Base-by-base conservation (phyloP, 2,329 filamentous ascomycete genomes). In the Paraconiothyrium brasiliense region DNA sequence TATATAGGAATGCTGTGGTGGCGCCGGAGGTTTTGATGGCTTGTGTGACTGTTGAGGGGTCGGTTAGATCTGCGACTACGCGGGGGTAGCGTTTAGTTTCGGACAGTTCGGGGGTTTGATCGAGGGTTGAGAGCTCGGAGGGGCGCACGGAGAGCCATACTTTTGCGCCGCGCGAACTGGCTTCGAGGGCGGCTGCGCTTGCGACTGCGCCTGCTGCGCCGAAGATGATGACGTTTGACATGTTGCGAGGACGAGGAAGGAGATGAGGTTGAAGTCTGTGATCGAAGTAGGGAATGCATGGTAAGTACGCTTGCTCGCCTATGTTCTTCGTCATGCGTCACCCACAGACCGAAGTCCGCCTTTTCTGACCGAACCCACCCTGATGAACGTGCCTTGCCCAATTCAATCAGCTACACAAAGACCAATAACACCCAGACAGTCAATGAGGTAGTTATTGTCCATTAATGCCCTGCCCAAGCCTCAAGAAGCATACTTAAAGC, bases 101-200 rank as follows among this genome's bases (percentile, higher is more conserved):
- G 22, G 27, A 7, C 22, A 30, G 46, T 30, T 48, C 46, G 10
- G 11, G 1, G 22, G 4, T 30, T 16, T 27, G 46, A 16, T 48
- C 13, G 11, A 48, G 27, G 8, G 70, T 77, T 3, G 60, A 48
- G 14, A 73, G 54, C 51, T 80, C 78, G 4, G 77, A 66, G 71
- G 85, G 76, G 13, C 84, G 79, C 80, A 86, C 81, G 1, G 82
- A 84, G 2, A 86, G 79, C 50, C 73, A 73, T 6, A 86, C 82
- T 34, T 79, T 80, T 37, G 80, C 79, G 16, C 82, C 83, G 35
- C 71, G 75, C 35, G 75, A 58, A 10, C 75, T 72, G 32, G 83
- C 82, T 32, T 74, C 72, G 14, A 65, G 72, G 5, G 84, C 83
- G 3, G 78, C 73, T 9, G 70, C 67, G 27, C 78, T 79, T 50